Evolutionary conservation across 306 rosid species (phyloP).

Genomic region (Spatholobus suberectus): DNA sequence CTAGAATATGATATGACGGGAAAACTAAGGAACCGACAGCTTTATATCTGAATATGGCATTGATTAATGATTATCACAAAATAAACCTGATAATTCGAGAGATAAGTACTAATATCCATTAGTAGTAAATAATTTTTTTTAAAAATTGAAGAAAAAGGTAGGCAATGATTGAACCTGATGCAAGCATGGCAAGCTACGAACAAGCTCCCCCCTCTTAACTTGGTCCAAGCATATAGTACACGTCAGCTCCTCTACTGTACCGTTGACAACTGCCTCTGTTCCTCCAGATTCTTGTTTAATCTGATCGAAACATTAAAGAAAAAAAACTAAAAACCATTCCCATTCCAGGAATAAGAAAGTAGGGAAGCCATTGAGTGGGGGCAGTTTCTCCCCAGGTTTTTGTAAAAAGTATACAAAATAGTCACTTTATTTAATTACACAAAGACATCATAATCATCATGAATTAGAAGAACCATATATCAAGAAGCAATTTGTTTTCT

Average conservation of each 20-base stretch:
- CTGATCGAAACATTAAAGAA: slow-evolving; percentile 36
- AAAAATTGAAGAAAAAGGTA: not conserved
- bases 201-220: slow-evolving; percentile 59
- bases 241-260: slow-evolving; percentile 47
- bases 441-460: not conserved
- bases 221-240: slow-evolving; percentile 64
- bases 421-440: not conserved
- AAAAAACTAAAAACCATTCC: not conserved
- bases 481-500: not conserved
- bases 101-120: not conserved
- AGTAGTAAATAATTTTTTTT: not conserved
- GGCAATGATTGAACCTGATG: slow-evolving; percentile 61
- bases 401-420: not conserved
- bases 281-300: slow-evolving; percentile 39
- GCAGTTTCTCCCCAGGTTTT: not conserved
- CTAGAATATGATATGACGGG: not conserved
- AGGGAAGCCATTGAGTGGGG: not conserved
- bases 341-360: not conserved
- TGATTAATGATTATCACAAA: not conserved
- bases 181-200: slow-evolving; percentile 71
- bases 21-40: not conserved
- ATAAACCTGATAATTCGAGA: slow-evolving; percentile 1
- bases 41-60: not conserved
- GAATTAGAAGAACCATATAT: not conserved
- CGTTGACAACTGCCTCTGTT: slow-evolving; percentile 30